These are phyloP conservation scores for Fusarium neocosmosporiellum DNA, from an alignment of 2,329 filamentous ascomycete species.

Conservation along the genomic window DNA sequence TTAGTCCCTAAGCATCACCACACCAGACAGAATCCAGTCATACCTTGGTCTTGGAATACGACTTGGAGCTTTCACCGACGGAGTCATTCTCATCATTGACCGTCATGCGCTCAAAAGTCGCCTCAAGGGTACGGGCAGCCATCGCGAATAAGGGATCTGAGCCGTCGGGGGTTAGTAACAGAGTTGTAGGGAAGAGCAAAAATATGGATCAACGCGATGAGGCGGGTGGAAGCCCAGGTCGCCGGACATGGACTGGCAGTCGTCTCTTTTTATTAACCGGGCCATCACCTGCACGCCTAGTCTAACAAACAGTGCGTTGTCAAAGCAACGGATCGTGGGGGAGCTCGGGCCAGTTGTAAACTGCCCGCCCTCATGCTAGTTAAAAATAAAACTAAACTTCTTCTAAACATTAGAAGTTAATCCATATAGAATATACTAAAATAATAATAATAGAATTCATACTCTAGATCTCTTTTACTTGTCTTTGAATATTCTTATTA, in stretches of 20 bases:
- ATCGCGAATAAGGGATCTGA: conserved; percentile 53
- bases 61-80: conserved; percentile 61
- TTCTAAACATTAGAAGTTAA: not conserved
- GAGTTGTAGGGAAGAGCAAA: conserved; percentile 15
- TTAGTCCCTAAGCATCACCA: conserved; percentile 40
- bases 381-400: not conserved
- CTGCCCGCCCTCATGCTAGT: not conserved
- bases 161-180: conserved; percentile 40
- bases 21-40: conserved; percentile 11
- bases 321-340: not conserved
- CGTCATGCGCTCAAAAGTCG: conserved; percentile 89
- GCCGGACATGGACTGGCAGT: not conserved
- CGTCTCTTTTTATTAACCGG: not conserved
- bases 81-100: conserved; percentile 89
- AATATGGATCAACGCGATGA: conserved; percentile 10
- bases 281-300: not conserved
- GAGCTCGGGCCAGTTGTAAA: not conserved
- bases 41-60: conserved; percentile 83
- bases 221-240: not conserved
- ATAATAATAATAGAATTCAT: not conserved
- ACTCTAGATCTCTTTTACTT: not conserved
- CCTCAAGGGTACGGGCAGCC: conserved; percentile 83
- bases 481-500: not conserved
- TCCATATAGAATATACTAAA: not conserved
- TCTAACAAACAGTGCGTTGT: not conserved